phyloP scores from a whole-genome alignment of 78 protist genomes.

The Pelomyxa schiedti region DNA sequence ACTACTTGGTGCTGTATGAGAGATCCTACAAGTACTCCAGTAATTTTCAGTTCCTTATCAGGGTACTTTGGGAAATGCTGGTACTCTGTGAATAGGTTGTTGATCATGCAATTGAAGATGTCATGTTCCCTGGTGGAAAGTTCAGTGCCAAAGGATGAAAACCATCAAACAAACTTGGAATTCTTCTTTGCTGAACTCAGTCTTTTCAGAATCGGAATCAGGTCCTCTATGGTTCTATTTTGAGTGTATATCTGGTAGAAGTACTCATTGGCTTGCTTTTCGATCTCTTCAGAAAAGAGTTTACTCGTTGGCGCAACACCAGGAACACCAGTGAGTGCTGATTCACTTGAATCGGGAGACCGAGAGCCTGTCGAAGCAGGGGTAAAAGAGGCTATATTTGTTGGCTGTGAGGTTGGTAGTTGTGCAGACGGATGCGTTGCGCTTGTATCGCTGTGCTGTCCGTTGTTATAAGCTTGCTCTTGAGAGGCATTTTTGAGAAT shows the following conservation, averaged over 20 bases:
- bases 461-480: too few species aligned
- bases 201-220: constrained; percentile 29
- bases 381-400: too few species aligned
- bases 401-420: too few species aligned
- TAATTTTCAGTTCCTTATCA: constrained; percentile 70
- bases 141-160: background rate
- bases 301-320: too few species aligned
- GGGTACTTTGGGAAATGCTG: constrained; percentile 79
- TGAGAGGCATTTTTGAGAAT: too few species aligned
- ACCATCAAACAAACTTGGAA: background rate
- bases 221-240: constrained; percentile 39
- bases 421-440: too few species aligned
- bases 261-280: constrained; percentile 64
- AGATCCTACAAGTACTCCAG: constrained; percentile 78
- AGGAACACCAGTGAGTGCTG: too few species aligned
- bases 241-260: constrained; percentile 61
- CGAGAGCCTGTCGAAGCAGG: too few species aligned
- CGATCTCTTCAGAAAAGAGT: constrained; percentile 46
- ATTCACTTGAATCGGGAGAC: too few species aligned
- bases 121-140: constrained; percentile 26
- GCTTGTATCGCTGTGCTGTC: too few species aligned
- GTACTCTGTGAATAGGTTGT: constrained; percentile 87
- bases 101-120: constrained; percentile 76
- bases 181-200: constrained; percentile 33
- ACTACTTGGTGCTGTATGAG: constrained; percentile 75